These are phyloP conservation scores for Torulaspora maleeae DNA, from an alignment of 805 yeast genomes.

Conservation along the genomic window DNA sequence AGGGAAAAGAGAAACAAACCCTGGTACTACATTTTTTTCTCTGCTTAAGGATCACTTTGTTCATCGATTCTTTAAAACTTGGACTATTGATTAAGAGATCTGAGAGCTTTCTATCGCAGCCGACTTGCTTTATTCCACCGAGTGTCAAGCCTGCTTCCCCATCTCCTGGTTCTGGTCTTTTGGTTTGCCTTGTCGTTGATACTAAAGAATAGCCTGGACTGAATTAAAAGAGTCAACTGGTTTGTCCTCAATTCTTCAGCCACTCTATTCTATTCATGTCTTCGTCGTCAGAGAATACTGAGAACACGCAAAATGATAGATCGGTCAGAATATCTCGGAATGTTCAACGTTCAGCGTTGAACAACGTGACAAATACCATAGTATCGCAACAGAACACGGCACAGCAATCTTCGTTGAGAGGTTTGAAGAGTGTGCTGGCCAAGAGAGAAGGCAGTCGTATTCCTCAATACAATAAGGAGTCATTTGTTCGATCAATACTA, in stretches of 20 bases:
- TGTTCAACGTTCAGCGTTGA: slow-evolving; percentile 31
- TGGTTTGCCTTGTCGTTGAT: neutral
- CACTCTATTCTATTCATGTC: slow-evolving; percentile 12
- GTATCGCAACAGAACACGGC: slow-evolving; percentile 22
- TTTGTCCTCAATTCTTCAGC: neutral
- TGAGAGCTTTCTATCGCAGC: neutral
- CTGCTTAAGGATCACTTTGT: slow-evolving; percentile 2
- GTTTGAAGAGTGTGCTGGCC: slow-evolving; percentile 19
- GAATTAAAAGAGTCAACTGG: neutral
- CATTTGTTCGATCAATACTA: slow-evolving; percentile 7
- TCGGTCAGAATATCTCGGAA: slow-evolving; percentile 23
- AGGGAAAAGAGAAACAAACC: slow-evolving; percentile 23
- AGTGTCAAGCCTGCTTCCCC: neutral
- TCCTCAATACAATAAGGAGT: slow-evolving; percentile 18
- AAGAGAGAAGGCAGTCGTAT: slow-evolving; percentile 21
- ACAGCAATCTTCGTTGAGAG: slow-evolving; percentile 18
- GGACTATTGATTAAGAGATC: neutral
- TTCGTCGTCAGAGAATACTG: slow-evolving; percentile 17
- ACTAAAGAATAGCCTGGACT: slow-evolving; percentile 2
- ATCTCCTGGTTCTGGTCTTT: neutral
- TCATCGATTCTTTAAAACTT: slow-evolving; percentile 3
- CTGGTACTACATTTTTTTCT: slow-evolving; percentile 4
- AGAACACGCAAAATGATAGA: slow-evolving; percentile 23
- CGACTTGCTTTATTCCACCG: neutral
- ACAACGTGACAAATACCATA: slow-evolving; percentile 36